Percentiles rank a stretch among this genome's conserved stretches.
These are phyloP conservation scores for Macrophomina pseudophaseolina DNA, from an alignment of 2,329 filamentous ascomycete species.

Conservation along the genomic window DNA sequence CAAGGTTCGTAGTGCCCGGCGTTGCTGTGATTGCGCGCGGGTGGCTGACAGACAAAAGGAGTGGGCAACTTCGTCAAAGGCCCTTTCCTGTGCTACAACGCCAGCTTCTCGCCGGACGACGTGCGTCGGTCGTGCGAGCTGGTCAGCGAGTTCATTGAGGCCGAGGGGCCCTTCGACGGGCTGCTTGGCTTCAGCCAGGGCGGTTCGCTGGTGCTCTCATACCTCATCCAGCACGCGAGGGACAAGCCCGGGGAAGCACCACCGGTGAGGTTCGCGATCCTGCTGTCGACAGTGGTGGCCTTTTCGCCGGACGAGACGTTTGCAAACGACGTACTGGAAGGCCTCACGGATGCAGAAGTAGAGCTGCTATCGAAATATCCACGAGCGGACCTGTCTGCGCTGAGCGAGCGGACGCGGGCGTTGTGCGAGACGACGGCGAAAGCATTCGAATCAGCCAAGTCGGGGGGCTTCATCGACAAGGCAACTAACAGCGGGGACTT, in stretches of 20 bases:
- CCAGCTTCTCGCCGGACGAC: conserved; percentile 9
- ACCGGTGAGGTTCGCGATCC: conserved; percentile 18
- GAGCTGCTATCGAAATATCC: too few relatives aligned
- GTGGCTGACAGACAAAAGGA: conserved; percentile 6
- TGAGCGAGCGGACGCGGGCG: too few relatives aligned
- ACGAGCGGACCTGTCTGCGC: too few relatives aligned
- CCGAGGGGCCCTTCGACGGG: conserved; percentile 5
- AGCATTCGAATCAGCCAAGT: too few relatives aligned
- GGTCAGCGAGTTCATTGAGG: not conserved
- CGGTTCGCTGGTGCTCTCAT: conserved; percentile 3
- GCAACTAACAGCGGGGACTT: too few relatives aligned
- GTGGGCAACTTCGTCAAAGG: conserved; percentile 13
- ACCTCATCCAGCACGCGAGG: conserved; percentile 11
- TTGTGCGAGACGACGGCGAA: too few relatives aligned
- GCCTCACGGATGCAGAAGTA: too few relatives aligned
- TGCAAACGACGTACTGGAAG: not conserved
- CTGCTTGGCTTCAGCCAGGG: conserved; percentile 11
- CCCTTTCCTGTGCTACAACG: conserved; percentile 21
- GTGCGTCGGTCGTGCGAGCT: conserved; percentile 10
- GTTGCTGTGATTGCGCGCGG: too few relatives aligned
- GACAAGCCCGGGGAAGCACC: not conserved
- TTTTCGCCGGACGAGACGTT: conserved; percentile 8
- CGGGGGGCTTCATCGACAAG: too few relatives aligned
- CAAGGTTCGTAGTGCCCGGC: too few relatives aligned
- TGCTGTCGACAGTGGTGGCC: conserved; percentile 17